These are phyloP conservation scores for Penicillium occitanis DNA, from an alignment of 2,329 filamentous ascomycete genomes.

Conservation along the genomic window DNA sequence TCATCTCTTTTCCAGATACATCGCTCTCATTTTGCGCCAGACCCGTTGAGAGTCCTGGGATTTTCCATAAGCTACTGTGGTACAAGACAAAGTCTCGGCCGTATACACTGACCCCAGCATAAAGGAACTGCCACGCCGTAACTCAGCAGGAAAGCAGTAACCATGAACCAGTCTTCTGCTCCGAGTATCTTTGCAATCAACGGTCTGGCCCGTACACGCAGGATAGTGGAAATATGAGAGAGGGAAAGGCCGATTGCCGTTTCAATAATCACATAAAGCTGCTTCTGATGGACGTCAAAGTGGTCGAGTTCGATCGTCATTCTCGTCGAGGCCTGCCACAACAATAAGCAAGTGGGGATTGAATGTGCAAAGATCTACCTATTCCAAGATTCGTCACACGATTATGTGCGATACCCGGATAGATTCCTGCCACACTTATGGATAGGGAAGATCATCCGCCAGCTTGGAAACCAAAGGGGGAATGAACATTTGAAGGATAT, in stretches of 20 bases:
- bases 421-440: too few species aligned
- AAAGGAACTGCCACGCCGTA: not conserved
- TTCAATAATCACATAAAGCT: not conserved
- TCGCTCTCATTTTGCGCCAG: not conserved
- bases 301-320: slow-evolving; percentile 4
- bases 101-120: not conserved
- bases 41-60: not conserved
- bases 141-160: not conserved
- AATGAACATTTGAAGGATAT: too few species aligned
- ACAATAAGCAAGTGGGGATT: not conserved
- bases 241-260: not conserved
- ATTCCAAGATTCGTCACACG: too few species aligned
- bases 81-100: too few species aligned
- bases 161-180: not conserved
- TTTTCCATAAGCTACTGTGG: not conserved
- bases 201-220: not conserved
- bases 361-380: not conserved
- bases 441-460: too few species aligned
- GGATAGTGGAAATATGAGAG: not conserved
- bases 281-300: not conserved
- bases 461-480: too few species aligned
- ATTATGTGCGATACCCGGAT: too few species aligned
- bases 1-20: not conserved
- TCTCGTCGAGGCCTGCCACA: not conserved
- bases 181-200: not conserved